Evolutionary conservation across 2,329 filamentous ascomycete species (phyloP), one percentile per base, ranked within the genome.

Genomic region (Trichoderma sp.): DNA sequence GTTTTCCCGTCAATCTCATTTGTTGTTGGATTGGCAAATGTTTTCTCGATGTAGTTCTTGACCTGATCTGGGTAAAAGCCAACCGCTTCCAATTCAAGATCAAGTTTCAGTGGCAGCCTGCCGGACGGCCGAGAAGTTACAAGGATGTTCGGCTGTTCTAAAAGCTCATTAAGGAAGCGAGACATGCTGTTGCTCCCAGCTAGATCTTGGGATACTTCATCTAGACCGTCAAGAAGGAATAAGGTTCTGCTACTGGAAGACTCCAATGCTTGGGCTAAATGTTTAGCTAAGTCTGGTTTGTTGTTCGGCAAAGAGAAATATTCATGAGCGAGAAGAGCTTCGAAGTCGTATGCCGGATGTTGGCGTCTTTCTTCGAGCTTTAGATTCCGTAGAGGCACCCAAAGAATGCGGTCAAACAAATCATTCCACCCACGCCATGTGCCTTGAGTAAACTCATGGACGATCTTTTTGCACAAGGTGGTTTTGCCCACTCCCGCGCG

Each of bases 141-240:
- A 58, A 84, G 81, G 7, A 81, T 75, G 58, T 80, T 77, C 0
- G 73, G 73, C 19, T 75, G 75, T 16, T 76, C 74, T 11, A 82
- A 71, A 27, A 83, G 75, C 5, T 71, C 2, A 16, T 68, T 11
- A 14, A 82, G 72, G 40, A 79, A 75, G 19, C 49, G 4, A 24
- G 31, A 71, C 71, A 74, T 74, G 5, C 72, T 35, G 37, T 60
- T 8, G 10, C 70, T 35, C 1, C 21, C 3, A 2, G 10, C 49
- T 29, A 76, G 57, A 8, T 73, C 72, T 53, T 74, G 58, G 1
- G 73, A 75, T 11, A 83, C 72, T 76, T 84, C 82, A 64, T 84
- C 82, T 14, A 83, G 68, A 5, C 82, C 82, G 71, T 84, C 82
- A 14, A 84, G 76, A 16, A 83, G 56, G 57, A 82, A 81, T 0